Evolutionary conservation across 192 early-diverging fungal genomes (phyloP).

Genomic region (Coemansia sp.): DNA sequence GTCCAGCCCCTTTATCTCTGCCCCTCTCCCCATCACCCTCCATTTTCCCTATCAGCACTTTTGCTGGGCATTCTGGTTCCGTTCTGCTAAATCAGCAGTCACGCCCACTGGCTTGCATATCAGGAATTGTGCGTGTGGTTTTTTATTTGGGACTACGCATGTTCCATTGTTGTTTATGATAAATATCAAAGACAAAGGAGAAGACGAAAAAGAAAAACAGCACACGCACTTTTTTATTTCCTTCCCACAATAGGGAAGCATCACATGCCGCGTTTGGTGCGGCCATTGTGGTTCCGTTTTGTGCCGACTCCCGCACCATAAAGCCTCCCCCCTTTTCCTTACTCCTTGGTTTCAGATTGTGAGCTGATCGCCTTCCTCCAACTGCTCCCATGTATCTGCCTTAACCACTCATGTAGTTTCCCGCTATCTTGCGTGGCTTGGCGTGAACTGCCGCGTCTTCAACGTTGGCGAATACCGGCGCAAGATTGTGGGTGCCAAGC

Average conservation of each 20-base stretch:
- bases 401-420: slow-evolving; percentile 59
- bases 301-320: not conserved
- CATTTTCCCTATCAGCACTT: not conserved
- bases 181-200: not conserved
- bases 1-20: not conserved
- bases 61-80: not conserved
- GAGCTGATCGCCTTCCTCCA: not conserved
- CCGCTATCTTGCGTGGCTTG: slow-evolving; percentile 94
- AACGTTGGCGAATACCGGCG: slow-evolving; percentile 99
- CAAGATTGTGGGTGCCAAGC: slow-evolving; percentile 77
- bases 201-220: not conserved
- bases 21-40: not conserved
- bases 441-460: slow-evolving; percentile 90
- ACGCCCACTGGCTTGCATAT: not conserved
- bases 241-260: not conserved
- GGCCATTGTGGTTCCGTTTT: not conserved
- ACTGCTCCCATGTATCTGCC: not conserved
- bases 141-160: too few species aligned
- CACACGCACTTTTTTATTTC: not conserved
- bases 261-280: not conserved
- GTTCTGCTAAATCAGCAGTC: slow-evolving; percentile 3
- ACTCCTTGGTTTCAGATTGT: not conserved
- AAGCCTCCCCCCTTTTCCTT: not conserved
- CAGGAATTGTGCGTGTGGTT: too few species aligned
- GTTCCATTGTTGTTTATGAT: not conserved